Evolutionary conservation across 345 rosid species (phyloP).

Genomic region (Cardamine occulta): DNA sequence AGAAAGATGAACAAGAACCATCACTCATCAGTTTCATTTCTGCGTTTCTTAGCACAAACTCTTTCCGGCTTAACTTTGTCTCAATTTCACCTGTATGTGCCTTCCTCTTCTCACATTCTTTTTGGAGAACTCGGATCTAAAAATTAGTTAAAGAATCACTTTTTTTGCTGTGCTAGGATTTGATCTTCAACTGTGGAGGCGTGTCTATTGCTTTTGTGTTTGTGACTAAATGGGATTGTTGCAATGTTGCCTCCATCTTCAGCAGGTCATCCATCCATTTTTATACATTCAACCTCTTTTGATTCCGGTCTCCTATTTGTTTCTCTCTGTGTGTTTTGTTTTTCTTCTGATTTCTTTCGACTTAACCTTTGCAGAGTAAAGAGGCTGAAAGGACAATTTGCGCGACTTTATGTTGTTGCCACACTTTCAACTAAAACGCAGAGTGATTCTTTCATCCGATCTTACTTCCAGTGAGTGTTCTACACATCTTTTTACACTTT

Average conservation of each 20-base stretch:
- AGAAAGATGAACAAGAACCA: conserved; percentile 72
- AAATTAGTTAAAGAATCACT: conserved; percentile 3
- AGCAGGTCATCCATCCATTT: conserved; percentile 54
- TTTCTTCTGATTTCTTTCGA: conserved; percentile 16
- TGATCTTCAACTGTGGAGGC: conserved; percentile 92
- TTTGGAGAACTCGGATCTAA: neutral
- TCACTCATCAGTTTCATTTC: conserved; percentile 74
- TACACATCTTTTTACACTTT: conserved; percentile 3
- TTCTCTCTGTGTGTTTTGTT: neutral
- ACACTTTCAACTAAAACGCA: conserved; percentile 66
- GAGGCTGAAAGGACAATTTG: conserved; percentile 76
- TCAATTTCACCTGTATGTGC: conserved; percentile 76
- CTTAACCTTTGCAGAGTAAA: conserved; percentile 53
- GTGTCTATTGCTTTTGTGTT: conserved; percentile 84
- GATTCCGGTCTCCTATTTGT: neutral
- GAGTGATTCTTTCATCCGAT: conserved; percentile 67
- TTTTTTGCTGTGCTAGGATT: conserved; percentile 52
- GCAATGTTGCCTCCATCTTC: conserved; percentile 51
- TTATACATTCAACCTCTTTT: neutral
- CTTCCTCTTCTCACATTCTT: neutral
- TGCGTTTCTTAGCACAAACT: conserved; percentile 68
- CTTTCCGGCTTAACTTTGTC: conserved; percentile 82
- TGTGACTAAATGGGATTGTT: conserved; percentile 70
- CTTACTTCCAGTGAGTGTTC: conserved; percentile 82
- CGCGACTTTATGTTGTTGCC: conserved; percentile 64